Evolutionary conservation across 139 green algal genomes (phyloP).

Genomic region (Zygnema cylindricum): DNA sequence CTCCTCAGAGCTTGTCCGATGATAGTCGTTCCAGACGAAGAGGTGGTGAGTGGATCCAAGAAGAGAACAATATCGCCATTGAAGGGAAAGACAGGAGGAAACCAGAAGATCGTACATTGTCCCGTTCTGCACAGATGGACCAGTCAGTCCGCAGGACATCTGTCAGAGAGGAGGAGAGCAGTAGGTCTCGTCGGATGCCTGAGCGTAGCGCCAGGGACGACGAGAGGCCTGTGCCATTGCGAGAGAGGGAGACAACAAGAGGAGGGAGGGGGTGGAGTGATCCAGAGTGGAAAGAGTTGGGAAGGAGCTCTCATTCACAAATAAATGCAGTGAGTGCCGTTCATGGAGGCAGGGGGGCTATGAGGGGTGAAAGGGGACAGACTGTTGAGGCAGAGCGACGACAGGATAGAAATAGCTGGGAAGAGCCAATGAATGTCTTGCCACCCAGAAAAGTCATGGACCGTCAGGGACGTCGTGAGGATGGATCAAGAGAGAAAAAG

Average conservation of each 20-base stretch:
- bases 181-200: not conserved
- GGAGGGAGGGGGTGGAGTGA: not conserved
- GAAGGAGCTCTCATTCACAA: not conserved
- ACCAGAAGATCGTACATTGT: not conserved
- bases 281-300: not conserved
- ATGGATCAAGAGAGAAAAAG: not conserved
- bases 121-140: not conserved
- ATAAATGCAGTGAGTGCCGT: not conserved
- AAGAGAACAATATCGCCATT: not conserved
- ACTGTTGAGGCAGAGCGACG: not conserved
- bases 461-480: not conserved
- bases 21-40: not conserved
- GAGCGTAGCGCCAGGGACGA: not conserved
- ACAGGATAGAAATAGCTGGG: not conserved
- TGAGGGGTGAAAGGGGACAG: constrained; percentile 23
- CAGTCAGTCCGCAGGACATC: not conserved
- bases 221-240: not conserved
- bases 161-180: not conserved
- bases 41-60: not conserved
- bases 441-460: not conserved
- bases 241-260: not conserved
- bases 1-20: not conserved
- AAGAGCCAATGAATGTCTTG: not conserved
- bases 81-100: not conserved
- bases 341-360: not conserved